phyloP scores from a whole-genome alignment of 495 filamentous ascomycete genomes.

The Glutinoglossum americanum region DNA sequence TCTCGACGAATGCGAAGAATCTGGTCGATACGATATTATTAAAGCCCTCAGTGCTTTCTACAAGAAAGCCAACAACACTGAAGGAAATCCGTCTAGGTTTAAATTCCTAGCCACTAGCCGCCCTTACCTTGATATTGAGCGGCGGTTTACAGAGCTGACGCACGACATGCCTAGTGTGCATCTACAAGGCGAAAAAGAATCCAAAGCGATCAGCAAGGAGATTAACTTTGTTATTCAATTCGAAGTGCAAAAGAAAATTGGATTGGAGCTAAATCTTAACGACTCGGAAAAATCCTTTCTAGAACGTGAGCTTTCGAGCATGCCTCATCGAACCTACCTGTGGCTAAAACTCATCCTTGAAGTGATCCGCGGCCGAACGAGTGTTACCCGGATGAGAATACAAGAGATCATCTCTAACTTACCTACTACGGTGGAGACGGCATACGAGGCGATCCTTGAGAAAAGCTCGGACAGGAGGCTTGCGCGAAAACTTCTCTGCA shows the following conservation, averaged over 20 bases:
- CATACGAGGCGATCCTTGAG: conserved; percentile 23
- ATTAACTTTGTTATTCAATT: conserved; percentile 21
- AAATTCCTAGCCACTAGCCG: conserved; percentile 31
- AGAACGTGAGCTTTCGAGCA: conserved; percentile 9
- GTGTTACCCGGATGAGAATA: conserved; percentile 12
- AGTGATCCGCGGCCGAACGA: conserved; percentile 7
- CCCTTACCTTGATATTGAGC: conserved; percentile 21
- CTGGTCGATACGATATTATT: conserved; percentile 4
- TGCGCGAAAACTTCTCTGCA: conserved; percentile 18
- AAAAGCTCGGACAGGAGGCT: conserved; percentile 10
- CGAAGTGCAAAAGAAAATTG: conserved; percentile 10
- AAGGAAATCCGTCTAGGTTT: conserved; percentile 9
- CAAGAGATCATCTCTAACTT: conserved; percentile 10
- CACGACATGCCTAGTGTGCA: conserved; percentile 16
- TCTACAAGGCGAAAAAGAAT: conserved; percentile 19
- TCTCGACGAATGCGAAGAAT: conserved; percentile 20
- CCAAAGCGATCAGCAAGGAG: conserved; percentile 20
- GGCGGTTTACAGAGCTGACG: conserved; percentile 11
- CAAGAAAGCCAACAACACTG: background rate
- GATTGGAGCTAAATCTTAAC: conserved; percentile 8
- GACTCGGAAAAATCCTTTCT: conserved; percentile 9
- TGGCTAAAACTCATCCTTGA: conserved; percentile 19
- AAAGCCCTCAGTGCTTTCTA: conserved; percentile 7
- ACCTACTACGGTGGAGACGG: conserved; percentile 17
- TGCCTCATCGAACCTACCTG: conserved; percentile 19